A percentile compares a stretch with the other conserved stretches of the same genome.
These are phyloP conservation scores for Salix purpurea DNA, from an alignment of 345 rosid species.

Conservation along the genomic window DNA sequence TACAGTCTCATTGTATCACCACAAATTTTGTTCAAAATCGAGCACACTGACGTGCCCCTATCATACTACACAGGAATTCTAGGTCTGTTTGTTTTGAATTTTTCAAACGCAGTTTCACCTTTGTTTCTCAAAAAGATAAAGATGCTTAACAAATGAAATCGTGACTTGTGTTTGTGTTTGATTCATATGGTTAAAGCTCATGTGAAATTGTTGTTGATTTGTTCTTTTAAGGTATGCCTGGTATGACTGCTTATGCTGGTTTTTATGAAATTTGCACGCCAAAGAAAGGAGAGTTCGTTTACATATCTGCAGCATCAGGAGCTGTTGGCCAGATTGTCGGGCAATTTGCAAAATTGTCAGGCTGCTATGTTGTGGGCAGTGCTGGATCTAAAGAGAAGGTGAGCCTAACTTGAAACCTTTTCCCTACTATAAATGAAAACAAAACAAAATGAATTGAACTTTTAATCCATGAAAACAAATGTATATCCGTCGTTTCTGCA, in stretches of 20 bases:
- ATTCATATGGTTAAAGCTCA: not conserved
- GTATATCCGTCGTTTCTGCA: not conserved
- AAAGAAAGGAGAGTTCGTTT: constrained; percentile 13
- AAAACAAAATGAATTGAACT: not conserved
- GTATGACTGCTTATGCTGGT: constrained; percentile 13
- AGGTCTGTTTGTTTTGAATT: constrained; percentile 34
- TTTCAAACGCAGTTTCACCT: not conserved
- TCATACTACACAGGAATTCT: constrained; percentile 61
- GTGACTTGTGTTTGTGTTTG: not conserved
- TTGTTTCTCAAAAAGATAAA: not conserved
- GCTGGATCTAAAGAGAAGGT: constrained; percentile 17
- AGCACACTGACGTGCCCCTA: constrained; percentile 48
- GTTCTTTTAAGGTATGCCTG: constrained; percentile 13
- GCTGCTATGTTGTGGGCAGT: constrained; percentile 20
- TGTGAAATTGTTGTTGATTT: not conserved
- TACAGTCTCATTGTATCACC: constrained; percentile 39
- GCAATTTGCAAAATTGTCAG: constrained; percentile 13
- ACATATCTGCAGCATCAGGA: constrained; percentile 15
- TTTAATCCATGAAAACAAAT: not conserved
- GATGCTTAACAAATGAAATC: not conserved
- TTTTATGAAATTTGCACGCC: constrained; percentile 13
- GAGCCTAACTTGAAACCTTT: not conserved
- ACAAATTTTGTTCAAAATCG: constrained; percentile 41
- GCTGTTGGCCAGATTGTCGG: constrained; percentile 22
- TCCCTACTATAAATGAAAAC: not conserved